phyloP scores from a whole-genome alignment of 1,284 basidiomycete species.

The Fomitiporia mediterranea region DNA sequence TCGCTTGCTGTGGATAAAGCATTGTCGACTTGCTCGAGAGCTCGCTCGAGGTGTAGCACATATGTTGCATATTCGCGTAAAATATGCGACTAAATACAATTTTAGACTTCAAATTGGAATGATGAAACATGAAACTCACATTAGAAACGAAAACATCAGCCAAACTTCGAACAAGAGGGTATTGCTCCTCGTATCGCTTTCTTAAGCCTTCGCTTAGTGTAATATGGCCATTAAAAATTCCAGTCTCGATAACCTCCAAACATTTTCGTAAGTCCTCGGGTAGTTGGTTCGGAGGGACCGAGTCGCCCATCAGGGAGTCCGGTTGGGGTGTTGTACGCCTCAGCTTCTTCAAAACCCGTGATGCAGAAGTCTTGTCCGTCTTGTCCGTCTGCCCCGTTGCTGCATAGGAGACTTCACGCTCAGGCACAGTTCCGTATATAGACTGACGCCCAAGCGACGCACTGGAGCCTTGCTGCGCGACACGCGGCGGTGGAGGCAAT shows the following conservation, averaged over 20 bases:
- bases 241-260: constrained; percentile 77
- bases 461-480: constrained; percentile 53
- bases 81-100: constrained; percentile 82
- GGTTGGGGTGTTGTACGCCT: constrained; percentile 55
- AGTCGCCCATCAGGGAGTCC: constrained; percentile 44
- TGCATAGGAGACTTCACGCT: constrained; percentile 24
- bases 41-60: constrained; percentile 86
- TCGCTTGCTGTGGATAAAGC: constrained; percentile 60
- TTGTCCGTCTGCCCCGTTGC: constrained; percentile 33
- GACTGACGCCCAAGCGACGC: constrained; percentile 66
- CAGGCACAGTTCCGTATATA: constrained; percentile 39
- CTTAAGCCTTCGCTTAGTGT: constrained; percentile 76
- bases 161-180: constrained; percentile 83
- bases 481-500: constrained; percentile 62
- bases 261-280: constrained; percentile 85
- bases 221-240: constrained; percentile 84
- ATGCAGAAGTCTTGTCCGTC: constrained; percentile 35
- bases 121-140: constrained; percentile 46
- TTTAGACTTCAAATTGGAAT: too few species aligned
- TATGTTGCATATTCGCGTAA: constrained; percentile 89
- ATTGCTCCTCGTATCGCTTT: constrained; percentile 90
- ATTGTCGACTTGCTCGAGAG: constrained; percentile 81
- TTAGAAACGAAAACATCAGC: constrained; percentile 92
- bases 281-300: constrained; percentile 67
- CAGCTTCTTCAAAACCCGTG: constrained; percentile 59